These are phyloP conservation scores for Trypanosoma platydactyli DNA, from an alignment of 208 protist species.

Conservation along the genomic window DNA sequence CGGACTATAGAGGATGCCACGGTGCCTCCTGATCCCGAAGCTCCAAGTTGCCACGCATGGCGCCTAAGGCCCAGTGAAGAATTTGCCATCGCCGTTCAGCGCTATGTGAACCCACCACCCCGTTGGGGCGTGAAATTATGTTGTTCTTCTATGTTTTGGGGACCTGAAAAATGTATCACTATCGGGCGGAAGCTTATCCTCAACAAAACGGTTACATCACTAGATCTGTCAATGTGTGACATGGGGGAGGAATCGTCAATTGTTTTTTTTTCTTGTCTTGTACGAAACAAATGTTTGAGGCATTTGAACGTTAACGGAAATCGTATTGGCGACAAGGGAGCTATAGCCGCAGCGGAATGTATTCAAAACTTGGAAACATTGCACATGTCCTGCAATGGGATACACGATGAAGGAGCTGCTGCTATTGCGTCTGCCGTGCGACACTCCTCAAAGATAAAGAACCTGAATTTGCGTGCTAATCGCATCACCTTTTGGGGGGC, in stretches of 20 bases:
- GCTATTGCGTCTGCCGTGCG: slow-evolving; percentile 35
- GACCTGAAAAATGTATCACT: slow-evolving; percentile 42
- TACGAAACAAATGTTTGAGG: slow-evolving; percentile 40
- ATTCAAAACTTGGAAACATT: slow-evolving; percentile 52
- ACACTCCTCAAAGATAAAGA: slow-evolving; percentile 45
- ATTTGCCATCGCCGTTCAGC: slow-evolving; percentile 32
- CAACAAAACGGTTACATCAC: slow-evolving; percentile 45
- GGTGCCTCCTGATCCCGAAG: slow-evolving; percentile 34
- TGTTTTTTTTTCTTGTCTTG: slow-evolving; percentile 50
- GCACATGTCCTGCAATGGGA: slow-evolving; percentile 54
- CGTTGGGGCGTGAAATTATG: slow-evolving; percentile 62
- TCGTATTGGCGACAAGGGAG: slow-evolving; percentile 51
- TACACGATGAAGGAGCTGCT: slow-evolving; percentile 43
- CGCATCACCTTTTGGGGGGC: slow-evolving; percentile 43
- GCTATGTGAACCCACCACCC: slow-evolving; percentile 46
- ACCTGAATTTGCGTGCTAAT: slow-evolving; percentile 55
- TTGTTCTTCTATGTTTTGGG: slow-evolving; percentile 39
- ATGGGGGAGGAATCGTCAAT: slow-evolving; percentile 38
- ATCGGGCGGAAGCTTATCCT: slow-evolving; percentile 50
- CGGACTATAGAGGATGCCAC: slow-evolving; percentile 29
- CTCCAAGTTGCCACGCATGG: slow-evolving; percentile 35
- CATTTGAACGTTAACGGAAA: slow-evolving; percentile 58
- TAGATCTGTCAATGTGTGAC: slow-evolving; percentile 64
- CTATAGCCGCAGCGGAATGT: slow-evolving; percentile 41
- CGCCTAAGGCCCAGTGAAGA: slow-evolving; percentile 56